These are phyloP conservation scores for Chlamydomonas sp. DNA, from an alignment of 139 green algal species.

Conservation along the genomic window DNA sequence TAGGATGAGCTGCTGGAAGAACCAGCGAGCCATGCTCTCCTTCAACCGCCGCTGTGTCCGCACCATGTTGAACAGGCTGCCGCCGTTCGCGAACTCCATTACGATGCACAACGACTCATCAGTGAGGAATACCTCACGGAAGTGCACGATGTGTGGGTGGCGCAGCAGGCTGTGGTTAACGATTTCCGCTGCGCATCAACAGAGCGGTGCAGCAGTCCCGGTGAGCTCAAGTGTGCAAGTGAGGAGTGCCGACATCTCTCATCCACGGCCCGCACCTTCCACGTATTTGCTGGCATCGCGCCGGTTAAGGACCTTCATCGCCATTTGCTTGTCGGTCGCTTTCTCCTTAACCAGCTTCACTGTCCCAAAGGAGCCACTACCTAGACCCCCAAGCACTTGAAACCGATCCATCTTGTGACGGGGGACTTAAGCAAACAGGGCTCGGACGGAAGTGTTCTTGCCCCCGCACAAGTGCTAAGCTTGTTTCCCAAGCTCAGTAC, in stretches of 20 bases:
- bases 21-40: conserved; percentile 89
- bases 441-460: too few species aligned
- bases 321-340: conserved; percentile 66
- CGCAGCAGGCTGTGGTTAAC: conserved; percentile 92
- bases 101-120: conserved; percentile 60
- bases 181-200: conserved; percentile 73
- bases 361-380: conserved; percentile 84
- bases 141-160: conserved; percentile 96
- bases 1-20: conserved; percentile 93
- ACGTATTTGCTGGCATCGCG: conserved; percentile 59
- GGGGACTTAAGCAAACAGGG: too few species aligned
- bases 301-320: conserved; percentile 46
- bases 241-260: too few species aligned
- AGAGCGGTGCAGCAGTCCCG: too few species aligned
- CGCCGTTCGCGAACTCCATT: conserved; percentile 94
- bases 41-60: conserved; percentile 80
- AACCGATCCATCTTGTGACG: not conserved
- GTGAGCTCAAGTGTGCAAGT: too few species aligned
- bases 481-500: too few species aligned
- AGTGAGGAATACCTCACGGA: conserved; percentile 89
- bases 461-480: too few species aligned
- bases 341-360: conserved; percentile 77
- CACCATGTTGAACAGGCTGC: conserved; percentile 93
- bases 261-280: not conserved
- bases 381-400: conserved; percentile 15